Evolutionary conservation across 768 basidiomycete genomes (phyloP), one percentile per base, ranked within the genome.

Genomic region (Tephrocybe sp.): DNA sequence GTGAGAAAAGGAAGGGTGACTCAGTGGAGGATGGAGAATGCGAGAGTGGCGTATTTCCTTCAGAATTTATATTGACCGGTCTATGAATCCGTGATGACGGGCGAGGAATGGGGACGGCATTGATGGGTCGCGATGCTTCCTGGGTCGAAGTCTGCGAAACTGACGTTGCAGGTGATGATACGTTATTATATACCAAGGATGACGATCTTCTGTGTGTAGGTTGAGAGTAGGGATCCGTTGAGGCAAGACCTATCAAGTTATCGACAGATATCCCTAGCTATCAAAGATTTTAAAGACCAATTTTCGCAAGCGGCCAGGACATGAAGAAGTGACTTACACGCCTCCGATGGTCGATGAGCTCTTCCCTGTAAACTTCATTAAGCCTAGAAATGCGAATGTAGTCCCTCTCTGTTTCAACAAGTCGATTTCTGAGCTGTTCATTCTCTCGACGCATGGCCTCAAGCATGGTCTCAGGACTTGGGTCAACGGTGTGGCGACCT

Each of bases 301-400:
- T 53, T 47, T 33, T 35, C 55, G 46, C 48, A 38, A 17, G 13
- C 26, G 26, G 38, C 7, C 16, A 13, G 17, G 36, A 31, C 3
- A 52, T 45, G 43, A 39, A 46, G 43, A 41, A 22, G 13, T 6
- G 8, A 78, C 91, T 68, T 68, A 90, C 89, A 66, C 88, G 73
- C 57, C 82, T 72, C 52, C 91, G 69, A 61, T 88, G 82, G 39
- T 89, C 85, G 48, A 93, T 84, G 53, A 93, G 68, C 66, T 93
- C 91, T 67, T 91, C 90, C 26, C 89, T 75, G 62, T 92, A 93
- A 4, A 90, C 78, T 59, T 92, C 90, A 56, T 92, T 92, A 62
- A 90, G 67, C 56, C 89, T 69, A 44, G 82, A 74, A 42, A 91
- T 77, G 30, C 86, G 80, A 53, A 89, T 78, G 61, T 84, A 92